A percentile compares a stretch with the other conserved stretches of the same genome.
phyloP scores from a whole-genome alignment of 148 eudicot species.

The Nepenthes mirabilis region DNA sequence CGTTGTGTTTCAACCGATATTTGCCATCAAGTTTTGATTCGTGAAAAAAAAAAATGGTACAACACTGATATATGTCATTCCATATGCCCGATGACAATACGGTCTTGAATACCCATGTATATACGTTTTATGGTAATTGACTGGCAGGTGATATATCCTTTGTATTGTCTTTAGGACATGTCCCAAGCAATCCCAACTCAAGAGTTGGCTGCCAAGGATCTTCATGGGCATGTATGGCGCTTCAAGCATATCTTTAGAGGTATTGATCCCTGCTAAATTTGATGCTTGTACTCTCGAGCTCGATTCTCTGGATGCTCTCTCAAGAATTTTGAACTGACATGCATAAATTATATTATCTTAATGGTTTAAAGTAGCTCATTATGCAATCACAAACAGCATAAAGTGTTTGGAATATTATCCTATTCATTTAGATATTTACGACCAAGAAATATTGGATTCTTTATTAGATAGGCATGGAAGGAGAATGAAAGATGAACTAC shows the following conservation, averaged over 20 bases:
- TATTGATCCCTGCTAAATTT: constrained; percentile 12
- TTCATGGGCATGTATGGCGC: constrained; percentile 83
- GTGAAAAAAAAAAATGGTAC: too few species aligned
- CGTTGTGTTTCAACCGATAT: too few species aligned
- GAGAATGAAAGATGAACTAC: too few species aligned
- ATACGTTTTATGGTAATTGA: background rate
- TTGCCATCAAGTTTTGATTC: too few species aligned
- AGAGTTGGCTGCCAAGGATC: constrained; percentile 76
- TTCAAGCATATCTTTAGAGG: constrained; percentile 97
- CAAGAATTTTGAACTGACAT: background rate
- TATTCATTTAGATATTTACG: too few species aligned
- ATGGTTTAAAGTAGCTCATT: background rate
- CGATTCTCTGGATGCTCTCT: background rate
- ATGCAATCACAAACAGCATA: too few species aligned
- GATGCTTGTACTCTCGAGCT: background rate
- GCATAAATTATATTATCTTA: background rate
- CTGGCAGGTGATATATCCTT: background rate
- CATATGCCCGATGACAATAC: too few species aligned
- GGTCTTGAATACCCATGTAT: too few species aligned
- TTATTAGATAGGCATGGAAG: too few species aligned
- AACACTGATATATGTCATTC: too few species aligned
- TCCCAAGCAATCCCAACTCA: constrained; percentile 72
- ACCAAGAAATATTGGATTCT: too few species aligned
- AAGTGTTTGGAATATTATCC: too few species aligned
- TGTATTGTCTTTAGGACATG: constrained; percentile 45